Percentiles rank a stretch among this genome's conserved stretches.
Conservation (phyloP, 2,329 filamentous ascomycete species). For the Neonectria ditissima region DNA sequence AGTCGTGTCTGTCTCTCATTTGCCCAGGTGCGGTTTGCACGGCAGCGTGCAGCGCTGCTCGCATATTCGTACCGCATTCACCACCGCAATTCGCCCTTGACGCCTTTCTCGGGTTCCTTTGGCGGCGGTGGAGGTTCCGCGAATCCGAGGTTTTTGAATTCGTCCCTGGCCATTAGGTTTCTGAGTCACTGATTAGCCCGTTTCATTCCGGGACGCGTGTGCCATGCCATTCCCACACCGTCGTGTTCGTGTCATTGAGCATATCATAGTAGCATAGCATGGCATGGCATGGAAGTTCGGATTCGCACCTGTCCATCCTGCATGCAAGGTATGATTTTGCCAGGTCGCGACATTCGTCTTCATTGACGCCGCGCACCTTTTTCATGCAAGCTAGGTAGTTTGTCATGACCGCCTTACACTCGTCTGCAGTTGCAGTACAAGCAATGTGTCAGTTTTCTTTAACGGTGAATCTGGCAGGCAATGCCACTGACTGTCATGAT, state of each 20-base stretch:
- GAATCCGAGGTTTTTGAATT: conserved; percentile 94
- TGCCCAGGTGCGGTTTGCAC: conserved; percentile 27
- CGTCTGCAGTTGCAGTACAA: conserved; percentile 66
- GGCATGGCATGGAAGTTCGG: no score
- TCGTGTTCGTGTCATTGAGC: conserved; percentile 26
- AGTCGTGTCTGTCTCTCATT: conserved; percentile 46
- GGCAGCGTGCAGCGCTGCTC: neutral
- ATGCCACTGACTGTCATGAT: conserved; percentile 76
- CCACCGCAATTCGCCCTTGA: conserved; percentile 55
- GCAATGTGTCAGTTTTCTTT: conserved; percentile 24
- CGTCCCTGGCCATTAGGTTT: conserved; percentile 95
- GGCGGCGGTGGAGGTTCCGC: conserved; percentile 46
- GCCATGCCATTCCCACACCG: neutral
- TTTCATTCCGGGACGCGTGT: conserved; percentile 27
- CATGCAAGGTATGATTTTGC: conserved; percentile 92
- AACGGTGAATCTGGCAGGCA: neutral
- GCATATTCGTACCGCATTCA: conserved; percentile 31
- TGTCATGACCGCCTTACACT: conserved; percentile 92
- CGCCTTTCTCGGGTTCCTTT: conserved; percentile 48
- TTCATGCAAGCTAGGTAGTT: conserved; percentile 90
- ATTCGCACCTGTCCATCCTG: conserved; percentile 88
- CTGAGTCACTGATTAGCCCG: conserved; percentile 56
- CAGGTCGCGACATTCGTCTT: conserved; percentile 83
- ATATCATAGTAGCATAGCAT: no score
- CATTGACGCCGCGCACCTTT: conserved; percentile 84